Evolutionary conservation across 306 rosid genomes (phyloP), one percentile per base, ranked within the genome.

Genomic region (Lotus japonicus): DNA sequence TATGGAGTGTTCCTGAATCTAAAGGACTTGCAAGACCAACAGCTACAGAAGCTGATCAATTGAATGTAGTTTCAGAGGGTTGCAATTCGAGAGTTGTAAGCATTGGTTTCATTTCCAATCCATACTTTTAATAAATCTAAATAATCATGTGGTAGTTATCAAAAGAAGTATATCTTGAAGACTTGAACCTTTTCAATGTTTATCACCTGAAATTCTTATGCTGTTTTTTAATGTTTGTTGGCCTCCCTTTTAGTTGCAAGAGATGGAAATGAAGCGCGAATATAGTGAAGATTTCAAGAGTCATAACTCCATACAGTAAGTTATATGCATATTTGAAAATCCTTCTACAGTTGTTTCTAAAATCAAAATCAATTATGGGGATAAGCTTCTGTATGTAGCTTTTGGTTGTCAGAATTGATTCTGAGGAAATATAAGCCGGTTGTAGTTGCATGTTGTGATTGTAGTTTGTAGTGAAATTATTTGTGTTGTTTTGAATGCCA

Each of bases 1-100:
- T 88, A 92, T 90, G 99, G 99, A 76, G 64, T 70, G 70, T 88
- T 65, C 92, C 96, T 28, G 97, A 88, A 80, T 80, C 83, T 11
- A 80, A 71, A 68, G 89, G 81, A 52, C 57, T 88, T 49, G 66
- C 85, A 13, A 70, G 92, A 74, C 76, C 92, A 26, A 70, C 89
- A 9, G 58, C 96, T 4, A 11, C 78, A 43, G 96, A 95, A 70
- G 82, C 85, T 58, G 89, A 82, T 66, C 76, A 81, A 58, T 71
- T 87, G 59, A 83, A 84, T 53, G 51, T 81, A 71, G 84, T 87
- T 54, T 87, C 97, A 6, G 97, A 91, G 84, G 96, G 88, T 17
- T 95, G 97, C 67, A 76, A 83, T 74, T 70, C 92, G 4, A 84
- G 85, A 81, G 70, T 81, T 69, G 97, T 94, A 83, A 82, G 91